phyloP scores from a whole-genome alignment of 202 grass and related monocot genomes.

The Brachypodium distachyon region DNA sequence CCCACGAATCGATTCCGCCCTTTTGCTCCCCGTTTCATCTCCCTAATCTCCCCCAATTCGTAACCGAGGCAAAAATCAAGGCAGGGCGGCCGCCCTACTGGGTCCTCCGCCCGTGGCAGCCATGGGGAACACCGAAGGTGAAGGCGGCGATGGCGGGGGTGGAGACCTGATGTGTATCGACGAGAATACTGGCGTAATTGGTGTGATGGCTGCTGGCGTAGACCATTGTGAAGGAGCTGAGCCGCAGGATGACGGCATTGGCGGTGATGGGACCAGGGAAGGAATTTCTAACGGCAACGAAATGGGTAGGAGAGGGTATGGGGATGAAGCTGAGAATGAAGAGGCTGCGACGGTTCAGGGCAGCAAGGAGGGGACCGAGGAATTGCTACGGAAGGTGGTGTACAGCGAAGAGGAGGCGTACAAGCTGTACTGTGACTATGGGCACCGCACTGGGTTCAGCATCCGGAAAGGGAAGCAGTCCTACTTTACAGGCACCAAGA shows the following conservation, averaged over 20 bases:
- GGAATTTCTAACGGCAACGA: slow-evolving; percentile 24
- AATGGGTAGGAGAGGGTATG: slow-evolving; percentile 19
- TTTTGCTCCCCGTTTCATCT: too few relatives aligned
- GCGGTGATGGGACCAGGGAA: slow-evolving; percentile 1
- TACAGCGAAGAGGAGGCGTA: slow-evolving; percentile 61
- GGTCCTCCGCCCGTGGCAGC: too few relatives aligned
- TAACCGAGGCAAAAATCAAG: too few relatives aligned
- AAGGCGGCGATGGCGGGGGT: not conserved
- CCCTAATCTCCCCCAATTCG: too few relatives aligned
- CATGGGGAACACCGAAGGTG: not conserved
- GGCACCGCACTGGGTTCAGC: slow-evolving; percentile 72
- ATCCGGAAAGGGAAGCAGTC: slow-evolving; percentile 75
- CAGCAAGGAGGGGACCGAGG: slow-evolving; percentile 63
- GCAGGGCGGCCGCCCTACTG: too few relatives aligned
- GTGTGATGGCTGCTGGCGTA: not conserved
- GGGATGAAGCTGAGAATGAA: slow-evolving; percentile 31
- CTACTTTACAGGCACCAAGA: slow-evolving; percentile 72
- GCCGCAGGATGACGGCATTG: not conserved
- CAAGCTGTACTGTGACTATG: slow-evolving; percentile 75
- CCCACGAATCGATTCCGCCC: too few relatives aligned
- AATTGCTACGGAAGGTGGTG: slow-evolving; percentile 52
- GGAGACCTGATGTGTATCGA: slow-evolving; percentile 11
- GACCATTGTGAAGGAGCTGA: not conserved
- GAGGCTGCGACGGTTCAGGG: slow-evolving; percentile 42
- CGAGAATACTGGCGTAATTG: not conserved